Conservation (phyloP, 2,329 filamentous ascomycete species). For the Ceratocystis lukuohia region DNA sequence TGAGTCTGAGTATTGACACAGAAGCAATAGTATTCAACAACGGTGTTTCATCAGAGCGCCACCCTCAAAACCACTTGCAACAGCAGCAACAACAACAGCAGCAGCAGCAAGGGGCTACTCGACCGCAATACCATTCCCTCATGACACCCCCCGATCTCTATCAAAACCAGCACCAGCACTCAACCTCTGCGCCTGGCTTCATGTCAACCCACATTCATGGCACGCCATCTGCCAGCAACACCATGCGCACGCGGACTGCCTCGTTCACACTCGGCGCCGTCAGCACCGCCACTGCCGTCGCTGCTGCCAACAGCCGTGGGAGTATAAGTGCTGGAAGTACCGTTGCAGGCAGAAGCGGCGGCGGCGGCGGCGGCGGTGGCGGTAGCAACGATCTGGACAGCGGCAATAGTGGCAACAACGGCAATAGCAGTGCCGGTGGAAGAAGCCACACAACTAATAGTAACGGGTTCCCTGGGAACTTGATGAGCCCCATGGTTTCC, state of each 20-base stretch:
- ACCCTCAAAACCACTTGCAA: neutral
- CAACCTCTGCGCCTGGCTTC: slow-evolving; percentile 6
- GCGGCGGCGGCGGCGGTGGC: neutral
- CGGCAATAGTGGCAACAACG: neutral
- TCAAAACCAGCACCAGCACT: neutral
- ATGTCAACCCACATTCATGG: slow-evolving; percentile 6
- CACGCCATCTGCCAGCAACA: neutral
- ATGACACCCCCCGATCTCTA: slow-evolving; percentile 10
- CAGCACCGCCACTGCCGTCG: neutral
- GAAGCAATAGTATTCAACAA: neutral
- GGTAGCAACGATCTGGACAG: neutral
- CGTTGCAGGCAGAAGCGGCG: neutral
- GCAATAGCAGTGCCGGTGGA: neutral
- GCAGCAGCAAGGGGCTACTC: neutral
- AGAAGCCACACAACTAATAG: neutral
- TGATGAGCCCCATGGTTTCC: slow-evolving; percentile 11
- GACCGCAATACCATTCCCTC: neutral
- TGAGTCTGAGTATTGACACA: neutral
- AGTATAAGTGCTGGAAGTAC: neutral
- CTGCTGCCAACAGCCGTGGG: neutral
- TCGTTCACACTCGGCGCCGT: slow-evolving; percentile 6
- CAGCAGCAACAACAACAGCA: neutral
- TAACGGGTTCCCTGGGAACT: neutral
- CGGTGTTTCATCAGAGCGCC: neutral
- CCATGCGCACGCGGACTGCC: neutral